Percentiles rank a stretch among this genome's conserved stretches.
Evolutionary conservation across 169 alveolate species (phyloP).

Genomic region (Plasmodium cynomolgi): DNA sequence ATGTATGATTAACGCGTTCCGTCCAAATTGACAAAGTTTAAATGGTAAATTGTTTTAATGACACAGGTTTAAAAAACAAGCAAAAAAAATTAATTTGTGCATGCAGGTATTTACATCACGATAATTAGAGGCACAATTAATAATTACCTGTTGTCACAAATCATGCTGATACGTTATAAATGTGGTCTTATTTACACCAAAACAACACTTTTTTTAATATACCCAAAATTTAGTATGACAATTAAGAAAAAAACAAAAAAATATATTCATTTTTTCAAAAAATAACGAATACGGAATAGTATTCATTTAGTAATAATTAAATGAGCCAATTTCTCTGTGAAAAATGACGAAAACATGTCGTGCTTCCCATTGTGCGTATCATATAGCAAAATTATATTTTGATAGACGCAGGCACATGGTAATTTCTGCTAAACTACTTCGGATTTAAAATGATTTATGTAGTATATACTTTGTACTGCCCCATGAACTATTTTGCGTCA

Average conservation of each 20-base stretch:
- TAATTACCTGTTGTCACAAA: neutral
- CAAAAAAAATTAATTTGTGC: neutral
- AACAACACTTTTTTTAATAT: neutral
- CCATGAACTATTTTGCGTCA: neutral
- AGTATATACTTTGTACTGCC: neutral
- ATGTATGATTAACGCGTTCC: neutral
- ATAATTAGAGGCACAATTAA: neutral
- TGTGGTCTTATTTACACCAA: neutral
- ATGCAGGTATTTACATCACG: neutral
- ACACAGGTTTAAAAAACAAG: neutral
- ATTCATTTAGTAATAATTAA: neutral
- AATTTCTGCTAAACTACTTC: neutral
- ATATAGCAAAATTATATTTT: neutral
- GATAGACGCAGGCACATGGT: neutral
- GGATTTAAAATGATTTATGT: neutral
- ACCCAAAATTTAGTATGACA: neutral
- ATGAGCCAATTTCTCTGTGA: neutral
- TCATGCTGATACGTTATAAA: neutral
- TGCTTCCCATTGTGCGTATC: neutral
- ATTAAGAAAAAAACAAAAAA: neutral
- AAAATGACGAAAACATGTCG: neutral
- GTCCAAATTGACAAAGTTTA: neutral
- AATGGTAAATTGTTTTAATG: neutral
- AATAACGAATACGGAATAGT: neutral
- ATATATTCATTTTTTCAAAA: neutral